phyloP scores from a whole-genome alignment of 75 land plant species.

The Picea glauca region DNA sequence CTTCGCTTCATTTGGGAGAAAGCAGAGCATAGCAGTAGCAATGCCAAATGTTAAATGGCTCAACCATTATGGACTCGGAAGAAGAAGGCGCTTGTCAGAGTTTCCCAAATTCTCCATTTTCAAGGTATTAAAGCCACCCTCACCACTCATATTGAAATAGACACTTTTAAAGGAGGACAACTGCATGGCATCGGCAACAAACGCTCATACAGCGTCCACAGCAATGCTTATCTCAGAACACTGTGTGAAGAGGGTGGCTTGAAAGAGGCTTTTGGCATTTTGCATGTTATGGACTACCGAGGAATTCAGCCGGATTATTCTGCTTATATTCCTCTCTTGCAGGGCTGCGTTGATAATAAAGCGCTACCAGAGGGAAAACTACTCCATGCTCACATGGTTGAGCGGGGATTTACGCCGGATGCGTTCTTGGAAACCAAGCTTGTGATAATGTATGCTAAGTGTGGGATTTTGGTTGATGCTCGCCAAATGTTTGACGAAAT shows the following conservation, averaged over 20 bases:
- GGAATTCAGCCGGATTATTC: background rate
- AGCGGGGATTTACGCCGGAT: background rate
- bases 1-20: too few relatives aligned
- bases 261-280: background rate
- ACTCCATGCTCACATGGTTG: background rate
- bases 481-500: constrained; percentile 3
- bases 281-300: background rate
- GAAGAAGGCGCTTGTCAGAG: too few relatives aligned
- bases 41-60: too few relatives aligned
- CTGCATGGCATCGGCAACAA: too few relatives aligned
- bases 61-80: too few relatives aligned
- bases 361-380: background rate
- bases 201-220: too few relatives aligned
- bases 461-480: background rate
- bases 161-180: too few relatives aligned
- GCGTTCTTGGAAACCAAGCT: background rate
- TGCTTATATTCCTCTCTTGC: background rate
- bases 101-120: too few relatives aligned
- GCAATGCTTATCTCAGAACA: too few relatives aligned
- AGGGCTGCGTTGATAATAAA: background rate
- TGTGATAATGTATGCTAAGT: background rate
- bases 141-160: too few relatives aligned
- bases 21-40: too few relatives aligned
- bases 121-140: too few relatives aligned
- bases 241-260: background rate